Conservation (phyloP, 768 basidiomycete species). For the Rhodosporidiobolus sp. region DNA sequence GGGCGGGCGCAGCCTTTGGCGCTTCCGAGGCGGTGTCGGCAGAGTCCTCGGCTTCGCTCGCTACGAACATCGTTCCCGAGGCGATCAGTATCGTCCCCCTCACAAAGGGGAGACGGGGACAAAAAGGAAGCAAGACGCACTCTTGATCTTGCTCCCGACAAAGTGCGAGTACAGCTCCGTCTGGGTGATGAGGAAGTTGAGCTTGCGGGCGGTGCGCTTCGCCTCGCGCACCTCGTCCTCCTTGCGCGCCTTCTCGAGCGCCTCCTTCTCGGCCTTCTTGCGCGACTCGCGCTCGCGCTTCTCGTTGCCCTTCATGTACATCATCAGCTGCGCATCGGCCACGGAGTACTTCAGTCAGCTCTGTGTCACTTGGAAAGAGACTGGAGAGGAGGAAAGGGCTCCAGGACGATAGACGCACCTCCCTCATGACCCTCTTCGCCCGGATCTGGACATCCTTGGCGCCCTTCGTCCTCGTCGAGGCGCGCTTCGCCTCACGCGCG, state of each 20-base stretch:
- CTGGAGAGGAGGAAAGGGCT: too few species aligned
- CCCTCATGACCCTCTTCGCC: slow-evolving; percentile 82
- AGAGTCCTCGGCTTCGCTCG: slow-evolving; percentile 50
- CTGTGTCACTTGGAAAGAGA: too few species aligned
- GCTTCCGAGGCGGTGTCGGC: slow-evolving; percentile 43
- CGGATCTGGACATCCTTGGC: slow-evolving; percentile 79
- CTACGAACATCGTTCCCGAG: slow-evolving; percentile 23
- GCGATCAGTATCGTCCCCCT: background rate
- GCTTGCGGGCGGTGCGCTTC: slow-evolving; percentile 86
- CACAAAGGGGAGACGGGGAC: background rate
- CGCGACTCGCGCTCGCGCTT: slow-evolving; percentile 90
- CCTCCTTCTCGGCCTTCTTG: slow-evolving; percentile 91
- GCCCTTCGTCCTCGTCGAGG: slow-evolving; percentile 68
- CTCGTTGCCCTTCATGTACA: slow-evolving; percentile 97
- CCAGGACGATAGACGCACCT: slow-evolving; percentile 40
- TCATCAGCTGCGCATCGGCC: slow-evolving; percentile 81
- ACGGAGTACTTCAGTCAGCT: too few species aligned
- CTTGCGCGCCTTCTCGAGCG: slow-evolving; percentile 75
- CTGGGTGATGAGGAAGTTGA: slow-evolving; percentile 97
- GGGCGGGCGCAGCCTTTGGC: slow-evolving; percentile 3
- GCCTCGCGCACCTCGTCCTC: slow-evolving; percentile 94
- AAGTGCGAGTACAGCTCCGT: slow-evolving; percentile 99
- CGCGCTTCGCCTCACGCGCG: slow-evolving; percentile 72
- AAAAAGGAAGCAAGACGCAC: slow-evolving; percentile 34
- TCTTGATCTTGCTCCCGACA: slow-evolving; percentile 81